These are phyloP conservation scores for Solanum clarkiae DNA, from an alignment of 257 asterid species.

Conservation along the genomic window DNA sequence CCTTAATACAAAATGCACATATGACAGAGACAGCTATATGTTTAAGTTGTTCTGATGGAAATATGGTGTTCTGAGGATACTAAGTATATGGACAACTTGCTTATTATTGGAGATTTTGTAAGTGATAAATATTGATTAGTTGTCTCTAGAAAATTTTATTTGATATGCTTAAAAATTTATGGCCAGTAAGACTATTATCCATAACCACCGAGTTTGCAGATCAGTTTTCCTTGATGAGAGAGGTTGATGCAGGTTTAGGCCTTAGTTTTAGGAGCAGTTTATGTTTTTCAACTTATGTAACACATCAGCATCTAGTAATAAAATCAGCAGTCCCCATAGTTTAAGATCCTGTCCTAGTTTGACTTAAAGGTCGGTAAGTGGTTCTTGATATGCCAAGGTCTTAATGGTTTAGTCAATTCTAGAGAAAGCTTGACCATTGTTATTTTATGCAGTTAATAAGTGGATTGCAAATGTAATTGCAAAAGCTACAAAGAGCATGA, in stretches of 20 bases:
- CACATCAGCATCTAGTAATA: background rate
- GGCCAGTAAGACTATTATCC: background rate
- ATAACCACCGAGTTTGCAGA: background rate
- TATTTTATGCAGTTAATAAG: slow-evolving; percentile 54
- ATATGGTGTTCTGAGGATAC: background rate
- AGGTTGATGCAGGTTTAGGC: background rate
- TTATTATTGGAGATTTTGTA: background rate
- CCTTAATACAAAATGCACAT: background rate
- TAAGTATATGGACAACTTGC: background rate
- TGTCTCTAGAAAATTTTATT: background rate
- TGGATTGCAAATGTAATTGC: slow-evolving; percentile 97
- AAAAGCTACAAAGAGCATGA: slow-evolving; percentile 73
- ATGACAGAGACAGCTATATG: background rate
- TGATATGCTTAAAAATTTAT: background rate
- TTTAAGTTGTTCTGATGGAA: background rate
- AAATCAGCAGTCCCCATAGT: background rate
- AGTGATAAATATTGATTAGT: background rate
- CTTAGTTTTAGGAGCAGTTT: background rate
- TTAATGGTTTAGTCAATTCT: background rate
- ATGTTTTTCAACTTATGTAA: background rate
- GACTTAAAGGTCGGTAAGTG: background rate
- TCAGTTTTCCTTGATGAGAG: background rate
- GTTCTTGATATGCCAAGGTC: background rate
- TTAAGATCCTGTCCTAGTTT: background rate
- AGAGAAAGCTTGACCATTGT: background rate